These are phyloP conservation scores for Stevia rebaudiana DNA, from an alignment of 140 eudicot species.

Conservation along the genomic window DNA sequence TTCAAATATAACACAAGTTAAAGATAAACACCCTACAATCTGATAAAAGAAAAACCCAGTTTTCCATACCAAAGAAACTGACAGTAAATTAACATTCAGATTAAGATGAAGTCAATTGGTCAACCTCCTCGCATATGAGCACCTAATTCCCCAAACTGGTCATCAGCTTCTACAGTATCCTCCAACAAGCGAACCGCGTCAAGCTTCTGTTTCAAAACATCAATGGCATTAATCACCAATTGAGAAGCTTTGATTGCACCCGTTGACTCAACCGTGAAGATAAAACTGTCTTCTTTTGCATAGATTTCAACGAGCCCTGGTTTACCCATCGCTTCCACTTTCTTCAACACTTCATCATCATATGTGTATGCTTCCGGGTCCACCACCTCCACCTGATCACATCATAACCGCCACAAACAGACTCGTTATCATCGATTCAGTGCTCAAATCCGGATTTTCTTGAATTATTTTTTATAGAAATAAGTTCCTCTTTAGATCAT, in stretches of 20 bases:
- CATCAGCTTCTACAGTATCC: conserved; percentile 82
- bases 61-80: conserved; percentile 9
- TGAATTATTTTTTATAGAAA: background rate
- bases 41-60: background rate
- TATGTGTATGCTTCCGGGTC: conserved; percentile 86
- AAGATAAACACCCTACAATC: background rate
- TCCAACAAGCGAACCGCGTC: conserved; percentile 77
- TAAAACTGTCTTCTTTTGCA: conserved; percentile 81
- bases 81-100: background rate
- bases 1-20: background rate
- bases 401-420: conserved; percentile 1
- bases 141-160: conserved; percentile 84
- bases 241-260: conserved; percentile 91
- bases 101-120: background rate
- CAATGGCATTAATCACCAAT: conserved; percentile 82
- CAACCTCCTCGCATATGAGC: conserved; percentile 89
- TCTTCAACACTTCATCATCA: conserved; percentile 92
- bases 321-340: conserved; percentile 81
- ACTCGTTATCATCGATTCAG: background rate
- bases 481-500: no score
- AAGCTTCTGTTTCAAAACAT: conserved; percentile 71
- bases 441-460: background rate
- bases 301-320: conserved; percentile 77
- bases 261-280: conserved; percentile 85
- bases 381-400: conserved; percentile 58